These are phyloP conservation scores for Colletotrichum sojae DNA, from an alignment of 2,329 filamentous ascomycete species.

Conservation along the genomic window DNA sequence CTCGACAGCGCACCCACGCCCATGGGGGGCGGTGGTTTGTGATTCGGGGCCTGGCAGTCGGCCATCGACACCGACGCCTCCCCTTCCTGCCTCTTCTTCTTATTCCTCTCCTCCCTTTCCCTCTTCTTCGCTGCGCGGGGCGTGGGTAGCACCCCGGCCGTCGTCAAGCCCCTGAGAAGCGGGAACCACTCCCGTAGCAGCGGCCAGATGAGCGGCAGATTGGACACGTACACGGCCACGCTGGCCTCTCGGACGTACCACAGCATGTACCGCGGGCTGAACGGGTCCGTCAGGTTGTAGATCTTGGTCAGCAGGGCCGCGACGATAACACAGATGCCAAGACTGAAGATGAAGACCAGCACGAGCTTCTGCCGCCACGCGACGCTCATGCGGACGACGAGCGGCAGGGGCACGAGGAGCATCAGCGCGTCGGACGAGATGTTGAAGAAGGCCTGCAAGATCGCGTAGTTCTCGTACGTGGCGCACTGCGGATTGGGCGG, in stretches of 20 bases:
- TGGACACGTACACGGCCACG: conserved; percentile 67
- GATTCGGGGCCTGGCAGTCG: background rate
- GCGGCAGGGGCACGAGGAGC: conserved; percentile 62
- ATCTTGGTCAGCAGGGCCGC: conserved; percentile 60
- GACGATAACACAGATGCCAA: conserved; percentile 63
- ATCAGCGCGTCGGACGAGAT: conserved; percentile 63
- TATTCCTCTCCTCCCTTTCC: background rate
- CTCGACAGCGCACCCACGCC: background rate
- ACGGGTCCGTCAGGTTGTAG: conserved; percentile 54
- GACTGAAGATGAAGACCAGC: conserved; percentile 62
- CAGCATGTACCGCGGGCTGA: conserved; percentile 54
- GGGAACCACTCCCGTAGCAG: conserved; percentile 57
- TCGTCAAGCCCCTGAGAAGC: conserved; percentile 9
- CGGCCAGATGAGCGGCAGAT: conserved; percentile 68
- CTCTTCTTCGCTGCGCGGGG: background rate
- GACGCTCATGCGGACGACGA: conserved; percentile 55
- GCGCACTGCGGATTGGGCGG: conserved; percentile 61
- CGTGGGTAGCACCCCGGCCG: conserved; percentile 10
- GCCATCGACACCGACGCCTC: background rate
- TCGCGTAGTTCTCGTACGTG: conserved; percentile 60
- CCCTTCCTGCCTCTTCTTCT: too few species aligned
- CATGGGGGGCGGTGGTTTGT: background rate
- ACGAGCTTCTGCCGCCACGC: conserved; percentile 58
- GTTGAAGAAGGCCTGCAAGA: conserved; percentile 64
- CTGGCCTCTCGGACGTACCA: conserved; percentile 70